These are phyloP conservation scores for Erythrophleum ivorense DNA, from an alignment of 331 rosid genomes.

Conservation along the genomic window DNA sequence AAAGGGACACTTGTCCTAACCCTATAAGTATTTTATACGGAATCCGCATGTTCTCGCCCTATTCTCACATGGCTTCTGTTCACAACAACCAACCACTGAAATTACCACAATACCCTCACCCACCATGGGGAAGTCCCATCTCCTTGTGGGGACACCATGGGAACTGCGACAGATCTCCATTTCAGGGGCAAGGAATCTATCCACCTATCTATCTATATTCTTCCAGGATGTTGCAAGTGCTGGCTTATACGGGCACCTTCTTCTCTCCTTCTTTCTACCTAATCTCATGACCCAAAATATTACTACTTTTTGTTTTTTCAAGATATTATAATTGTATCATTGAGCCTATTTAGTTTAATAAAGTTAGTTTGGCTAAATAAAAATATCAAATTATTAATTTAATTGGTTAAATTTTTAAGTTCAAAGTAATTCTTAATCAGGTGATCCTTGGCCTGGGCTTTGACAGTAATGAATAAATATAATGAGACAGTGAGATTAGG, in stretches of 20 bases:
- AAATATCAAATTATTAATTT: too few relatives aligned
- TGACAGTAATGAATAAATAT: conserved; percentile 28
- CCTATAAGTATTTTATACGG: conserved; percentile 57
- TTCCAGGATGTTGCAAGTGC: conserved; percentile 38
- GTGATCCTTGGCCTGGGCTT: not conserved
- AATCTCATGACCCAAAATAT: conserved; percentile 31
- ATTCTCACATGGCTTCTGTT: conserved; percentile 72
- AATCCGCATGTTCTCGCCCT: conserved; percentile 54
- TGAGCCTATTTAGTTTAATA: too few relatives aligned
- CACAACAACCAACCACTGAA: conserved; percentile 22
- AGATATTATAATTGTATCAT: too few relatives aligned
- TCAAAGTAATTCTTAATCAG: too few relatives aligned
- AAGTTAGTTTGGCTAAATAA: too few relatives aligned
- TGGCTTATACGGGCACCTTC: conserved; percentile 41
- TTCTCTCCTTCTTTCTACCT: conserved; percentile 42
- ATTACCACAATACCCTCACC: conserved; percentile 53
- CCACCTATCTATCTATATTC: not conserved
- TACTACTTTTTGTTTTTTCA: too few relatives aligned
- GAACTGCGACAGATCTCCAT: conserved; percentile 33
- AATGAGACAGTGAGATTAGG: conserved; percentile 43
- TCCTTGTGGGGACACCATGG: conserved; percentile 39
- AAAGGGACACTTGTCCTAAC: conserved; percentile 32
- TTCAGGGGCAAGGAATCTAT: conserved; percentile 47
- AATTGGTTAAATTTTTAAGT: too few relatives aligned
- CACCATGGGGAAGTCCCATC: not conserved